phyloP scores from a whole-genome alignment of 768 basidiomycete species.

The Macrolepiota fuliginosa region DNA sequence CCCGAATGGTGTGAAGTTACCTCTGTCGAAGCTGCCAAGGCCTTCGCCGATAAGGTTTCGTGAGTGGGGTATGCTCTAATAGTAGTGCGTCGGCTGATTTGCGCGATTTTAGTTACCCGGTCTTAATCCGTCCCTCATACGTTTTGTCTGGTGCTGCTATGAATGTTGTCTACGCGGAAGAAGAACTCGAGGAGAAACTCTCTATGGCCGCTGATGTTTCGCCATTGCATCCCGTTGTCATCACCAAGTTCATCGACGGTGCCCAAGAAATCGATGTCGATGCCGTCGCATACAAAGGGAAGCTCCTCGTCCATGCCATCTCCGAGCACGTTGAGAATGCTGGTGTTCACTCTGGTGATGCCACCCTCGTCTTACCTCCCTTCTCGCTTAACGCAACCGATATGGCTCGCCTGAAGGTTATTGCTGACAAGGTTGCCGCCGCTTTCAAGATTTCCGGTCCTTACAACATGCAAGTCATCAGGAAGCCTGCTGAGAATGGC shows the following conservation, averaged over 20 bases:
- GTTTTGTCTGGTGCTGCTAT: constrained; percentile 98
- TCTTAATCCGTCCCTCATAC: constrained; percentile 97
- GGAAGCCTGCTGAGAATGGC: constrained; percentile 57
- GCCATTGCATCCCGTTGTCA: constrained; percentile 95
- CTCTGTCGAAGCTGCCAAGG: constrained; percentile 85
- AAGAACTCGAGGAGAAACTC: constrained; percentile 85
- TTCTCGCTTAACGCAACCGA: constrained; percentile 75
- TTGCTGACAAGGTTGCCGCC: constrained; percentile 90
- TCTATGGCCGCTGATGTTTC: constrained; percentile 97
- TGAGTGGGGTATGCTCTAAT: constrained; percentile 28
- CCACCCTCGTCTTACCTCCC: constrained; percentile 95
- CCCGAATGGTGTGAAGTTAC: constrained; percentile 95
- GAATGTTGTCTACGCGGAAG: constrained; percentile 97
- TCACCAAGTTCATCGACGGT: constrained; percentile 98
- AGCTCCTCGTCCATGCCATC: constrained; percentile 90
- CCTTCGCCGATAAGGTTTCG: constrained; percentile 84
- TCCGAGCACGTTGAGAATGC: constrained; percentile 99
- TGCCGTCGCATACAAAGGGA: constrained; percentile 91
- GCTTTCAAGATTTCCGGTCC: constrained; percentile 98
- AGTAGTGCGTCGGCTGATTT: neutral
- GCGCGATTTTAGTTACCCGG: constrained; percentile 72
- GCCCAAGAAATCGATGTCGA: constrained; percentile 99
- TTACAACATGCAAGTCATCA: constrained; percentile 99
- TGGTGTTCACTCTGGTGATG: constrained; percentile 98
- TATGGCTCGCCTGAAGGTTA: constrained; percentile 85